phyloP scores from a whole-genome alignment of 2,329 filamentous ascomycete species.

The Fusarium chuoi region DNA sequence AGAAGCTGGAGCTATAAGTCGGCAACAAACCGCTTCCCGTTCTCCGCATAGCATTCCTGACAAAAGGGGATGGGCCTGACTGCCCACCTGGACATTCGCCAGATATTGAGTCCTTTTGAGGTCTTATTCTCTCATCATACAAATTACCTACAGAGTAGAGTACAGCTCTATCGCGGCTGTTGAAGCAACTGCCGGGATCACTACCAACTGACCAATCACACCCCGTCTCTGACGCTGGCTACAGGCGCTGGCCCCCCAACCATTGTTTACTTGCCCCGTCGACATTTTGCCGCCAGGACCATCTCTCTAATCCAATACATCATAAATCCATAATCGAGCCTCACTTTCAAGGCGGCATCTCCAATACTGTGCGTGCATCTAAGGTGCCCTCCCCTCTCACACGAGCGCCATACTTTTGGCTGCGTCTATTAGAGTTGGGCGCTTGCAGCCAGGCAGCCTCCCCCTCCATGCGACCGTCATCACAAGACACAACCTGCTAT shows the following conservation, averaged over 20 bases:
- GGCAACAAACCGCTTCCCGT: slow-evolving; percentile 2
- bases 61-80: not conserved
- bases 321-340: slow-evolving; percentile 21
- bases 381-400: not conserved
- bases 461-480: slow-evolving; percentile 23
- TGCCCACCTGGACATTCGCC: not conserved
- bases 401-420: slow-evolving; percentile 1
- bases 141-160: fast-evolving
- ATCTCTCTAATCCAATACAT: not conserved
- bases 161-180: not conserved
- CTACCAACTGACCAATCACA: slow-evolving; percentile 20
- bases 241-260: slow-evolving; percentile 36
- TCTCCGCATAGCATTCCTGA: not conserved
- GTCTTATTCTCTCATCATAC: not conserved
- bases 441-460: slow-evolving; percentile 21
- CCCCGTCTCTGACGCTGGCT: slow-evolving; percentile 6
- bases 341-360: slow-evolving; percentile 29
- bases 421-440: slow-evolving; percentile 28
- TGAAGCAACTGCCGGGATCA: slow-evolving; percentile 12
- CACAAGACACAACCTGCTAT: slow-evolving; percentile 34
- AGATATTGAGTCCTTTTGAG: not conserved
- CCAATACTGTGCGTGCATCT: not conserved
- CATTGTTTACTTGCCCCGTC: slow-evolving; percentile 19
- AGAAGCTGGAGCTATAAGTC: slow-evolving; percentile 18
- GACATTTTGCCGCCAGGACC: slow-evolving; percentile 12